A percentile compares a stretch with the other conserved stretches of the same genome.
phyloP scores from a whole-genome alignment of 1,284 basidiomycete species.

The Leccinum huronense region DNA sequence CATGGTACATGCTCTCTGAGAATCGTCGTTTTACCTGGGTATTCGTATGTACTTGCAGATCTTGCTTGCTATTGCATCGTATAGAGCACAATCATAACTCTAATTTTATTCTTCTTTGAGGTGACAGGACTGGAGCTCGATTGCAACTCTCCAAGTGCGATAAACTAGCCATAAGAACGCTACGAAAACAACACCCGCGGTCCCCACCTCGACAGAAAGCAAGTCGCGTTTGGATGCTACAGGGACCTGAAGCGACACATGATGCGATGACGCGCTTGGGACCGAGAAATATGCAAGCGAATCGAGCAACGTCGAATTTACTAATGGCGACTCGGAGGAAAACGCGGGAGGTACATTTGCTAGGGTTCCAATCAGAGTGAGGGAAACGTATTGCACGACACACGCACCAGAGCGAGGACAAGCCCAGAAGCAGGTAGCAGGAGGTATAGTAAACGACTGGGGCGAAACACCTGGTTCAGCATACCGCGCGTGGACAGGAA shows the following conservation, averaged over 20 bases:
- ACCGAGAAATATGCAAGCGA: slow-evolving; percentile 21
- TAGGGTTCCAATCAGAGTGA: slow-evolving; percentile 11
- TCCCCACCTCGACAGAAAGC: slow-evolving; percentile 30
- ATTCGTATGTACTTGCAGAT: slow-evolving; percentile 35
- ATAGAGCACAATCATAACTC: slow-evolving; percentile 7
- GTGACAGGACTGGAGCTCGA: slow-evolving; percentile 19
- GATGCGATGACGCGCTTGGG: slow-evolving; percentile 12
- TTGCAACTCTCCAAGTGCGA: slow-evolving; percentile 24
- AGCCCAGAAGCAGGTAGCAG: slow-evolving; percentile 34
- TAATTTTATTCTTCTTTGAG: slow-evolving; percentile 28
- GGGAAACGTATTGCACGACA: neutral
- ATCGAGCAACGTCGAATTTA: slow-evolving; percentile 26
- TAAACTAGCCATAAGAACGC: slow-evolving; percentile 32
- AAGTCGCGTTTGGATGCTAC: slow-evolving; percentile 28
- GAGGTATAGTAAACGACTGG: slow-evolving; percentile 19
- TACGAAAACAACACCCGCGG: slow-evolving; percentile 21
- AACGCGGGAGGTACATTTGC: slow-evolving; percentile 7
- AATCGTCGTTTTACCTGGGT: slow-evolving; percentile 19
- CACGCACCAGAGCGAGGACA: slow-evolving; percentile 27
- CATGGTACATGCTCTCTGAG: slow-evolving; percentile 8
- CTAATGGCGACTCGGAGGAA: slow-evolving; percentile 20
- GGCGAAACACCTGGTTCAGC: slow-evolving; percentile 22
- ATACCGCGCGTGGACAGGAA: slow-evolving; percentile 34
- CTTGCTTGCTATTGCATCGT: slow-evolving; percentile 25
- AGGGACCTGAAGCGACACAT: slow-evolving; percentile 21